Evolutionary conservation across 23 red algal genomes (phyloP).

Genomic region (Pyropia yezoensis): DNA sequence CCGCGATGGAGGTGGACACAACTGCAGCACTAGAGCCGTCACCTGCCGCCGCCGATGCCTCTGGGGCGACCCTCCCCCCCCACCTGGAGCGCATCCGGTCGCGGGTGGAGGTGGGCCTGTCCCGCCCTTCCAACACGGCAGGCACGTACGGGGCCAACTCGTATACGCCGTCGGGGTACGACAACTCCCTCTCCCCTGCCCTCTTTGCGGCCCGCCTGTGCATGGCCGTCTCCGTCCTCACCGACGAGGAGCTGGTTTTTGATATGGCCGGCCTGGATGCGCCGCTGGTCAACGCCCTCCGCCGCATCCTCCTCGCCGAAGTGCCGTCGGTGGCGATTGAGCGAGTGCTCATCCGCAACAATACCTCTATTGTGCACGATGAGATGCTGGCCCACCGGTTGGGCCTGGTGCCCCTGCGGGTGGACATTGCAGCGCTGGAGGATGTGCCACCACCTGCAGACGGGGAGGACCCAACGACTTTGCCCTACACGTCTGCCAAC

Average conservation of each 20-base stretch:
- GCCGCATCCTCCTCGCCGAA: constrained; percentile 84
- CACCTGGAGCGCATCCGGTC: too few relatives aligned
- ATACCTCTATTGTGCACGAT: constrained; percentile 85
- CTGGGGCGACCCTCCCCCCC: too few relatives aligned
- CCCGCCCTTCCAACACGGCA: constrained; percentile 31
- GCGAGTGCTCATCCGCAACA: constrained; percentile 67
- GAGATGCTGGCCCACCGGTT: constrained; percentile 97
- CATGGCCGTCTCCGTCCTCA: constrained; percentile 19
- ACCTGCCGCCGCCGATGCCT: too few relatives aligned
- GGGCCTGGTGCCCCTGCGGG: constrained; percentile 76
- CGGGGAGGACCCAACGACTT: constrained; percentile 8
- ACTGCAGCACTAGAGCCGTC: too few relatives aligned
- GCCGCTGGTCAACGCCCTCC: constrained; percentile 84
- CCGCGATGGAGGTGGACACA: too few relatives aligned
- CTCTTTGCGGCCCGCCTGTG: constrained; percentile 23
- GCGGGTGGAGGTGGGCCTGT: constrained; percentile 39
- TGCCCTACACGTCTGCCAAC: constrained; percentile 24
- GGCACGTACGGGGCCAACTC: constrained; percentile 51
- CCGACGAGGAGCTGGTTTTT: constrained; percentile 51
- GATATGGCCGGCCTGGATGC: constrained; percentile 63
- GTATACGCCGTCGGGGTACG: constrained; percentile 20
- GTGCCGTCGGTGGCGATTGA: constrained; percentile 91
- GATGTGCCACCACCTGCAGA: constrained; percentile 5
- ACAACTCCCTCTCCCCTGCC: constrained; percentile 43
- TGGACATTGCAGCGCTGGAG: constrained; percentile 52